Conservation (phyloP, 2,329 filamentous ascomycete species). For the Clathrospora elynae region DNA sequence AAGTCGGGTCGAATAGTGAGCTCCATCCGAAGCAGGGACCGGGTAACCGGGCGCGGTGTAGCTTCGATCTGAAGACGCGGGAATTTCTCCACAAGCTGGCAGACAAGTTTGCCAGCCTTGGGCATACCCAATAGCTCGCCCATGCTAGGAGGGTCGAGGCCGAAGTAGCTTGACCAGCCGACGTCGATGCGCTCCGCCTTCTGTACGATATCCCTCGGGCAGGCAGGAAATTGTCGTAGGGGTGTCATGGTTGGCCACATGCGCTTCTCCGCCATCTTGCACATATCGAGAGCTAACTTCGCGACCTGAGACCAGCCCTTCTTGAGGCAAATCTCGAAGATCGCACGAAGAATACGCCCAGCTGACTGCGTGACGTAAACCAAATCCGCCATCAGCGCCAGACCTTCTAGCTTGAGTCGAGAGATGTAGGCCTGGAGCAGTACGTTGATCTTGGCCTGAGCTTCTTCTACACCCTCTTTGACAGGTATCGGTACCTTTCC, state of each 20-base stretch:
- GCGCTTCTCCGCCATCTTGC: conserved; percentile 98
- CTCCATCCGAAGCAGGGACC: conserved; percentile 89
- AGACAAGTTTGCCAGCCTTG: conserved; percentile 84
- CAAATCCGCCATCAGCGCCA: conserved; percentile 97
- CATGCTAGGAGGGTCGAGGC: conserved; percentile 94
- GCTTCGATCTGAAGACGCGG: conserved; percentile 91
- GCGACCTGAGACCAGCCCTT: conserved; percentile 95
- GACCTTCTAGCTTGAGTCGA: conserved; percentile 86
- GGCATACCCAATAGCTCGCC: conserved; percentile 90
- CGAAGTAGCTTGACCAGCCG: conserved; percentile 91
- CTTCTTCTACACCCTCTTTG: conserved; percentile 96
- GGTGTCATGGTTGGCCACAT: conserved; percentile 99
- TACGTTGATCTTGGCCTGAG: conserved; percentile 97
- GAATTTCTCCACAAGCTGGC: conserved; percentile 86
- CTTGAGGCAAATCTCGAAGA: conserved; percentile 97
- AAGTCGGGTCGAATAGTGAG: conserved; percentile 93
- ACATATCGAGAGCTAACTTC: conserved; percentile 88
- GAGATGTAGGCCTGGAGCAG: conserved; percentile 96
- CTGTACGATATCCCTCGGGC: conserved; percentile 81
- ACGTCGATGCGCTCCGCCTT: conserved; percentile 96
- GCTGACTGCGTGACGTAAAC: conserved; percentile 98
- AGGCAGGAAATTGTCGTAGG: conserved; percentile 80
- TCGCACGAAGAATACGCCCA: conserved; percentile 89
- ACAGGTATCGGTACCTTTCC: conserved; percentile 91
- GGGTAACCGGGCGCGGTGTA: conserved; percentile 90